Conservation (phyloP, 345 rosid species). For the Syzygium oleosum region DNA sequence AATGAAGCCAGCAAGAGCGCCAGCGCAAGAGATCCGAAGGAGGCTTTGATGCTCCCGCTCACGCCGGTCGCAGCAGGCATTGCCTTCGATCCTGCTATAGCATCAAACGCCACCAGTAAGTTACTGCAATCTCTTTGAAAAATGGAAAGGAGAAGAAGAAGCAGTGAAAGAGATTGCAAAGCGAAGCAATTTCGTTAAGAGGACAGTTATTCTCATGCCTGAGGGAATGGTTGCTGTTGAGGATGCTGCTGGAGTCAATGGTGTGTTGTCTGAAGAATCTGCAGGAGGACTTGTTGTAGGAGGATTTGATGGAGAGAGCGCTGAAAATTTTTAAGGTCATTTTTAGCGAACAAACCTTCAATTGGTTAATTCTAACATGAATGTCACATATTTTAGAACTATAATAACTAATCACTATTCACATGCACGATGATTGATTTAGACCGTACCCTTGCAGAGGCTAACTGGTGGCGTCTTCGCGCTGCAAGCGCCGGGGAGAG, state of each 20-base stretch:
- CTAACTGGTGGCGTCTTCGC: slow-evolving; percentile 26
- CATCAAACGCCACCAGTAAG: background rate
- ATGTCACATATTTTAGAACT: background rate
- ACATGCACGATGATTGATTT: background rate
- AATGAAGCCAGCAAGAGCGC: background rate
- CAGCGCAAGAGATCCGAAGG: background rate
- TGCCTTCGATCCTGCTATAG: background rate
- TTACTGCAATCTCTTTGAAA: background rate
- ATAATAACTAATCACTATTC: background rate
- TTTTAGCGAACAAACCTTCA: background rate
- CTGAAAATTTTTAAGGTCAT: background rate
- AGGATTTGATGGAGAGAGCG: slow-evolving; percentile 11
- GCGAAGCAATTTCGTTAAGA: background rate
- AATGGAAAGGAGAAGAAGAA: background rate
- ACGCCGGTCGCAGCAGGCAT: background rate
- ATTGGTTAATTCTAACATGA: background rate
- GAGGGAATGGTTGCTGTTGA: slow-evolving; percentile 9
- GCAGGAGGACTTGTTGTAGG: slow-evolving; percentile 8
- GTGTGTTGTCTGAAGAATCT: slow-evolving; percentile 8
- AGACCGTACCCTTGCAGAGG: slow-evolving; percentile 1
- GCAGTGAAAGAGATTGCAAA: background rate
- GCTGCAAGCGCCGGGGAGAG: slow-evolving; percentile 26
- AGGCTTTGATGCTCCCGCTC: background rate
- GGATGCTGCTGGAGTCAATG: slow-evolving; percentile 7
- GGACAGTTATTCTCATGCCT: slow-evolving; percentile 2